Evolutionary conservation across 495 filamentous ascomycete species (phyloP), one percentile per base, ranked within the genome.

Genomic region (Neurospora sp.): DNA sequence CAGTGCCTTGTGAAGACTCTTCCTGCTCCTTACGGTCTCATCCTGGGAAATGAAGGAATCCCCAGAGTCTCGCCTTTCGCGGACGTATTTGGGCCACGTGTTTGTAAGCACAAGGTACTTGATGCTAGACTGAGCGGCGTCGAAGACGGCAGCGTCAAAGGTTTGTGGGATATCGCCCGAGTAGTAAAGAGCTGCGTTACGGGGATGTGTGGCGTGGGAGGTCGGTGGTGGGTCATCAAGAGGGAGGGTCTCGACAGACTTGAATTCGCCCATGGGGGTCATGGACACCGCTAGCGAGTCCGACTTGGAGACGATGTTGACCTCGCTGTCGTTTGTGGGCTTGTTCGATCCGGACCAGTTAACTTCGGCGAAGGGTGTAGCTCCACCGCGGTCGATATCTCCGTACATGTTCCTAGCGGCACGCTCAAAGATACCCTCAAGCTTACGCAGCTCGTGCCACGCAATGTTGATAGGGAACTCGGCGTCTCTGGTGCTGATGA

Each of bases 21-120:
- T 71, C 54, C 41, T 66, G 39, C 71, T 74, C 40, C 71, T 54
- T 14, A 35, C 44, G 35, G 18, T 74, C 31, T 62, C 71, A 20
- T 69, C 40, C 35, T 54, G 41, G 4, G 39, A 48, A 27, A 75
- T 62, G 16, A 66, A 70, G 14, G 39, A 69, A 62, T 80, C 79
- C 8, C 27, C 54, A 35, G 75, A 79, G 62, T 48, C 75, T 27
- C 80, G 74, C 39, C 78, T 59, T 71, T 81, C 80, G 27, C 78
- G 73, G 18, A 91, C 85, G 54, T 89, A 91, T 79, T 90, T 90
- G 35, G 88, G 88, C 90, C 90, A 92, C 11, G 90, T 92, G 77
- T 92, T 91, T 7, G 88, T 90, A 72, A 90, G 84, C 2, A 92
- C 90, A 23, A 92, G 83, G 75, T 91, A 90, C 81, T 90, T 91